Base-by-base conservation (phyloP, 352 stramenopile species). In the Aphanomyces cochlioides region DNA sequence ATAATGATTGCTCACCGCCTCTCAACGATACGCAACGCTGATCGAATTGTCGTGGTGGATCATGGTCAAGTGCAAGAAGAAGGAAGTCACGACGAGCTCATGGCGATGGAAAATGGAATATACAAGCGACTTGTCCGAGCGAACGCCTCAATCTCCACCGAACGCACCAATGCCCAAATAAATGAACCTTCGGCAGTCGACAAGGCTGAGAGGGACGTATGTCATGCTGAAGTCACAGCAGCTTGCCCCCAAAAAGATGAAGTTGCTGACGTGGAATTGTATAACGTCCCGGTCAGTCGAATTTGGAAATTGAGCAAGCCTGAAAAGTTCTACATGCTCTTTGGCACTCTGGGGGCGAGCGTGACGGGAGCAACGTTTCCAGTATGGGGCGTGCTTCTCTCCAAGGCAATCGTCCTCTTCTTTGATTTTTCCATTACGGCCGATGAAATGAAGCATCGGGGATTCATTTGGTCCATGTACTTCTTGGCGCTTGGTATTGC, bases 1-100 rank as follows among this genome's bases (percentile, higher is more conserved):
- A 83, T 96, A 40, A 76, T 90, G n/a, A 81, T 97, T 37, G 89
- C 89, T 0, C 88, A 96, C 72, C 76, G 88, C 6, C 70, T 96
- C 3, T 88, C 76, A 28, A 96, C 88, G 3, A 85, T 96, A 56
- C 71, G 79, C 19, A 82, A 90, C 69, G 84, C 90, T 0, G 77
- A 95, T 74, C 73, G 82, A 2, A 97, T 97, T 76, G 87, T 83
- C 41, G 86, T 97, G 0, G 77, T 97, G 66, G 77, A 78, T 28
- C 70, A 89, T 13, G 83, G 89, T 48, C 58, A 73, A 12, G 87
- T 98, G 28, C 77, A 93, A 4, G 89, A 91, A 67, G 75, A 90
- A 28, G 92, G 92, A 0, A 83, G 74, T 1, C 92, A 98, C 74
- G 79, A 90, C 47, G 78, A 90, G 60, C 72, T 97, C n/a, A 85